Percentiles rank a stretch among this genome's conserved stretches.
These are phyloP conservation scores for Hypoxylon intermedium DNA, from an alignment of 495 filamentous ascomycete genomes.

Conservation along the genomic window DNA sequence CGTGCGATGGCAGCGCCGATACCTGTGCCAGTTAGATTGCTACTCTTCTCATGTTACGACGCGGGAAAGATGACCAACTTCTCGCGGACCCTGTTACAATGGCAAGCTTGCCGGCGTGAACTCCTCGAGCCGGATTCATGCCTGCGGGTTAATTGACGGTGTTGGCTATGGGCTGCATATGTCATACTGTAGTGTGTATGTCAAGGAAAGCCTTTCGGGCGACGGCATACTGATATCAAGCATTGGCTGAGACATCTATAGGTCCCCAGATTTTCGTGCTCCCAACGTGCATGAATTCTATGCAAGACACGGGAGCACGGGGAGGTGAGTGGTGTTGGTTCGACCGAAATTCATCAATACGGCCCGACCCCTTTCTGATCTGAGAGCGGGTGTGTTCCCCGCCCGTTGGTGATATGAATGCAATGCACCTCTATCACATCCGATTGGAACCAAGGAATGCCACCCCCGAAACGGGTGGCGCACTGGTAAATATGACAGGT, in stretches of 20 bases:
- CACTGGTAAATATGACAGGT: conserved; percentile 3
- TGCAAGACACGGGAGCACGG: not conserved
- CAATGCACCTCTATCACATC: no score
- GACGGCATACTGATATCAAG: no score
- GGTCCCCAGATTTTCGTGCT: not conserved
- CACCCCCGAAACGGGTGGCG: not conserved
- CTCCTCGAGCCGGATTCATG: not conserved
- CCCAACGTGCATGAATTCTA: not conserved
- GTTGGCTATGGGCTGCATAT: not conserved
- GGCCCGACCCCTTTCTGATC: conserved; percentile 5
- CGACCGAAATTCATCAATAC: no score
- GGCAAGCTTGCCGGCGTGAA: conserved; percentile 69
- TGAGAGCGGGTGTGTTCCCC: not conserved
- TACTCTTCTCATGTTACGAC: not conserved
- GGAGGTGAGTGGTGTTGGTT: no score
- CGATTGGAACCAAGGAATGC: not conserved
- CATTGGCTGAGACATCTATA: no score
- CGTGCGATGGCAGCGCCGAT: conserved; percentile 85
- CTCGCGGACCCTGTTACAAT: conserved; percentile 81
- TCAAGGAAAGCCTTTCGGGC: no score
- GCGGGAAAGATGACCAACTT: conserved; percentile 55
- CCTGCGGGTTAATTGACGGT: not conserved
- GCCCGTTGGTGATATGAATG: not conserved
- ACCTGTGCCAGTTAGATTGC: conserved; percentile 54
- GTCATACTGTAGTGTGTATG: not conserved